Conservation (phyloP, 2,329 filamentous ascomycete genomes). For the Fusarium protoensiforme region DNA sequence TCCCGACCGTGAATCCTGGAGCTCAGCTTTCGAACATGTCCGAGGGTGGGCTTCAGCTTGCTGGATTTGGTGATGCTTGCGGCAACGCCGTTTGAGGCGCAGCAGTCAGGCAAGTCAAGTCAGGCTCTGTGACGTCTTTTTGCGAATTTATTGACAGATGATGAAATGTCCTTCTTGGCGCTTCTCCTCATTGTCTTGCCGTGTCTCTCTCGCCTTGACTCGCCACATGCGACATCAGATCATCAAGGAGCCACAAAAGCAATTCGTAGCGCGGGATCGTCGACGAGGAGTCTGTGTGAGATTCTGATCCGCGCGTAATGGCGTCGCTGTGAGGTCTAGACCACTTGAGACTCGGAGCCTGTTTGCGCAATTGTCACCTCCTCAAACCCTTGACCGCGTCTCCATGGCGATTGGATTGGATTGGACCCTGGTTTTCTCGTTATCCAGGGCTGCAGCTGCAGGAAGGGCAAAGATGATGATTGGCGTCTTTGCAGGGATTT, state of each 20-base stretch:
- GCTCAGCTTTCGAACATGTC: background rate
- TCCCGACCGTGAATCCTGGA: conserved; percentile 6
- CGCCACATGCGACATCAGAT: background rate
- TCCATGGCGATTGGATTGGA: background rate
- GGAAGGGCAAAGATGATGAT: conserved; percentile 6
- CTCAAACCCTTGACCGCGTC: background rate
- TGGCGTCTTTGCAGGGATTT: background rate
- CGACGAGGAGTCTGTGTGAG: background rate
- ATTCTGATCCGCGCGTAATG: background rate
- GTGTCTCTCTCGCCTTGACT: background rate
- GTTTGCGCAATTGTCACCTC: background rate
- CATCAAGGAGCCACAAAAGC: background rate
- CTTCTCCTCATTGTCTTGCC: background rate
- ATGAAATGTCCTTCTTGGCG: background rate
- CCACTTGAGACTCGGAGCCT: background rate
- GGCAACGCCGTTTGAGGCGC: conserved; percentile 7
- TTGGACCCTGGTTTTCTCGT: conserved; percentile 6
- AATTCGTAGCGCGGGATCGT: background rate
- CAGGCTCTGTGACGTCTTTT: background rate
- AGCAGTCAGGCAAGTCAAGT: background rate
- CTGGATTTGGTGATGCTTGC: background rate
- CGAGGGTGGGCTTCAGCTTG: background rate
- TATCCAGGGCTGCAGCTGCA: conserved; percentile 4
- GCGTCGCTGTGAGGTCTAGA: background rate
- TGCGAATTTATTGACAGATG: background rate